phyloP scores from a whole-genome alignment of 2,329 filamentous ascomycete species.

The Paecilomyces sp. region DNA sequence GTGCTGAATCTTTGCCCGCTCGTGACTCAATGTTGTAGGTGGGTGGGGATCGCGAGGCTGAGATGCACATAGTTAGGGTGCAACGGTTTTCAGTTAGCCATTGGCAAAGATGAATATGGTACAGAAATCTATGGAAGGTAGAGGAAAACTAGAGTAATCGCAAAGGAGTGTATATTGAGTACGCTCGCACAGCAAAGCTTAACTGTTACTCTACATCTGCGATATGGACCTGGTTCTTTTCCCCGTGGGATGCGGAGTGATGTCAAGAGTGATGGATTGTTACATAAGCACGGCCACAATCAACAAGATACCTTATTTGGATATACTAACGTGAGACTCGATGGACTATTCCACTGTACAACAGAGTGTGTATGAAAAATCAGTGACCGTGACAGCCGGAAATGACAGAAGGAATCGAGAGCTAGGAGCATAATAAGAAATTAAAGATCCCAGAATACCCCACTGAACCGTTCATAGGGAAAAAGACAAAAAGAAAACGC shows the following conservation, averaged over 20 bases:
- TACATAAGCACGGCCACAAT: neutral
- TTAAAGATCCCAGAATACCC: neutral
- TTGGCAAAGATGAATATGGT: neutral
- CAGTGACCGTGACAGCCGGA: neutral
- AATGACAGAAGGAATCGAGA: neutral
- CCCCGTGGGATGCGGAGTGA: neutral
- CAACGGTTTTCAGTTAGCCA: neutral
- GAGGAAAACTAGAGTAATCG: neutral
- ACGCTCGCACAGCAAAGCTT: neutral
- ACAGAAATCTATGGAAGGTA: neutral
- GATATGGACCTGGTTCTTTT: neutral
- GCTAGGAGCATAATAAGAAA: neutral
- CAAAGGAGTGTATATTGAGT: neutral
- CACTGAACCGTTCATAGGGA: neutral
- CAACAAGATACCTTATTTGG: neutral
- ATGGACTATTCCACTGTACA: neutral
- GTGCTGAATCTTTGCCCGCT: neutral
- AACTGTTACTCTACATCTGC: neutral
- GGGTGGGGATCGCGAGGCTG: neutral
- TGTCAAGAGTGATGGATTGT: neutral
- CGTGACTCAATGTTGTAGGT: neutral
- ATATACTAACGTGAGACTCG: neutral
- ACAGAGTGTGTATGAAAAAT: neutral
- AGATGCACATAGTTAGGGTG: neutral
- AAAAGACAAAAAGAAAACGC: constrained; percentile 11